Evolutionary conservation across 2,329 filamentous ascomycete species (phyloP), one percentile per base, ranked within the genome.

Genomic region (Colletotrichum ledebouriae): DNA sequence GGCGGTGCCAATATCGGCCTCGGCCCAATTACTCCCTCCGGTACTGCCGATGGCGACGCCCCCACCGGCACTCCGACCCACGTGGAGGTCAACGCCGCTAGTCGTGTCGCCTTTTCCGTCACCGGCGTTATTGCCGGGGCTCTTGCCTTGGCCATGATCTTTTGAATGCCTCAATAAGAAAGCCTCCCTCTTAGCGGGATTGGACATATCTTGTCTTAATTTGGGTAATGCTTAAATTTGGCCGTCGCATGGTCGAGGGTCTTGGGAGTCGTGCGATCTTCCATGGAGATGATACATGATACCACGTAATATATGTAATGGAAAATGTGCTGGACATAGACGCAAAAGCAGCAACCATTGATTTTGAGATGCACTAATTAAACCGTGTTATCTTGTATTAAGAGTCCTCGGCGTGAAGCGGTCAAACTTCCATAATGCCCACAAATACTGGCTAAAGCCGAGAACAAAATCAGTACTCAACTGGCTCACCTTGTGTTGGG

Each of bases 231-330:
- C 60, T 42, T 65, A 65, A 65, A 65, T 34, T 15, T 33, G 34
- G 61, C 17, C 49, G 11, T 56, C 34, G 42, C 22, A 4, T 6
- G 49, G 34, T 34, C 49, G 33, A 65, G 7, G 55, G n/a, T 25
- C 13, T 20, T 42, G 22, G 22, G 57, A 10, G 15, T 9, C 13
- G 10, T 9, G 25, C 20, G 55, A 29, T 46, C 13, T n/a, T 22
- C 6, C 29, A 37, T n/a, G 39, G 39, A 60, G 55, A 68, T 44
- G 61, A 49, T 50, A 42, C 41, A 68, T 68, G 65, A 68, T 68
- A 68, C 61, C 61, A 68, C 42, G 55, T 41, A 47, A 33, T 49
- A 34, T 55, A 33, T 52, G 63, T 17, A 59, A 25, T 64, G 34
- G 62, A 34, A 46, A 58, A 11, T 20, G 55, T 56, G 65, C 55